Evolutionary conservation across 495 filamentous ascomycete genomes (phyloP), one percentile per base, ranked within the genome.

Genomic region (Penicillium samsonianum): DNA sequence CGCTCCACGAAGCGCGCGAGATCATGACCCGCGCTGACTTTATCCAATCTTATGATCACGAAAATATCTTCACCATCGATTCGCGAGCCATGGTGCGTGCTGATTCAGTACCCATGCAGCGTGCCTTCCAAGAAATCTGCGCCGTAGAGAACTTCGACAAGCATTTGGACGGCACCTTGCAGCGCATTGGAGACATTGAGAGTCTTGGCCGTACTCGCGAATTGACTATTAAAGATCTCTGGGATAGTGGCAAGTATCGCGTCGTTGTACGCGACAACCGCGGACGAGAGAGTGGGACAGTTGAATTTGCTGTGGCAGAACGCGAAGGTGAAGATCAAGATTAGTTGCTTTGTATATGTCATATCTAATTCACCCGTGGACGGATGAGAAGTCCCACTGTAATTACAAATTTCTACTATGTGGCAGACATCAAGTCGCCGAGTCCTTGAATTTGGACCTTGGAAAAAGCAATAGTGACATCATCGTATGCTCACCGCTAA

Each of bases 21-120:
- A 80, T 97, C 64, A 98, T 98, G 94, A 98, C 94, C 9, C 82
- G 94, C 30, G 86, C 91, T 19, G 94, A 98, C 65, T 98, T 98
- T 69, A 91, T 98, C 65, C 86, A 93, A 61, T 82, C 84, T 46
- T 91, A 96, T 65, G 95, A 98, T 70, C 88, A 94, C 57, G 83
- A 92, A 50, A 98, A 98, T 65, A 83, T 98, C 45, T 97, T 98
- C 73, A 96, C 90, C 31, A 98, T 98, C 65, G 91, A 93, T 58
- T 90, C 86, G 28, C 81, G 84, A 25, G 91, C 92, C 28, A 88
- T 87, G 76, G 94, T 98, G 1, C 86, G 95, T 20, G 94, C 94
- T 5, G 92, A 96, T 73, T 91, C 87, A 5, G 94, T 98, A 35
- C 94, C 94, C 10, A 98, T 98, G 94, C 90, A 93, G 73, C 84